Percentiles rank a stretch among this genome's conserved stretches.
Conservation (phyloP, 2,329 filamentous ascomycete species). For the Phialophora macrospora region DNA sequence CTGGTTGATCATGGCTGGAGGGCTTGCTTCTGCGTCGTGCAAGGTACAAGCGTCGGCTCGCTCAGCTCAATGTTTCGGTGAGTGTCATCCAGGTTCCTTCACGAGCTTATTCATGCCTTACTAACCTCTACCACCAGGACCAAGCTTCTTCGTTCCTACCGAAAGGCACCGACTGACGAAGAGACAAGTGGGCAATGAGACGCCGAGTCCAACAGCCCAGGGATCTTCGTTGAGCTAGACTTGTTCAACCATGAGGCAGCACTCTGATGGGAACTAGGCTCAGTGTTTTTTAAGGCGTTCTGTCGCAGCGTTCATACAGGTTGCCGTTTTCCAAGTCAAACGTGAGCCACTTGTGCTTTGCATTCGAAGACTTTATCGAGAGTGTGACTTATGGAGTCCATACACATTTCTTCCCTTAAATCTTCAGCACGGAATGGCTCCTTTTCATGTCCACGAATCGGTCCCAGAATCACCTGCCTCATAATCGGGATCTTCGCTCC, state of each 20-base stretch:
- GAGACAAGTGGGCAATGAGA: neutral
- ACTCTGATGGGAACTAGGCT: neutral
- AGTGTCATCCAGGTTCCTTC: neutral
- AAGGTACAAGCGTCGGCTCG: neutral
- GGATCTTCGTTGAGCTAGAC: neutral
- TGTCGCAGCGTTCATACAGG: neutral
- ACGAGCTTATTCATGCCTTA: neutral
- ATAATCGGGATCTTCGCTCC: slow-evolving; percentile 1
- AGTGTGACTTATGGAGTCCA: neutral
- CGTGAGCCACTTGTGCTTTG: neutral
- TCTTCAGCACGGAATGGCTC: neutral
- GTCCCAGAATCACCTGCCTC: slow-evolving; percentile 3
- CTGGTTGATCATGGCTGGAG: slow-evolving; percentile 8
- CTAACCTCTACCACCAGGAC: neutral
- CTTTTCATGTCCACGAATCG: neutral
- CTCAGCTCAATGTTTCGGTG: neutral
- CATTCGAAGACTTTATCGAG: neutral
- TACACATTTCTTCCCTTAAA: neutral
- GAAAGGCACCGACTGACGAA: neutral
- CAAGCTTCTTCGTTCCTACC: neutral
- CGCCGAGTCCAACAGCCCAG: neutral
- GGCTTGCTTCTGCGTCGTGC: neutral
- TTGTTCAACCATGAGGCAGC: neutral
- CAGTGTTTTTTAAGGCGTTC: neutral
- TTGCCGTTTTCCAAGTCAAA: neutral